Base-by-base conservation (phyloP, 164 flowering plant genomes). In the Macadamia integrifolia region DNA sequence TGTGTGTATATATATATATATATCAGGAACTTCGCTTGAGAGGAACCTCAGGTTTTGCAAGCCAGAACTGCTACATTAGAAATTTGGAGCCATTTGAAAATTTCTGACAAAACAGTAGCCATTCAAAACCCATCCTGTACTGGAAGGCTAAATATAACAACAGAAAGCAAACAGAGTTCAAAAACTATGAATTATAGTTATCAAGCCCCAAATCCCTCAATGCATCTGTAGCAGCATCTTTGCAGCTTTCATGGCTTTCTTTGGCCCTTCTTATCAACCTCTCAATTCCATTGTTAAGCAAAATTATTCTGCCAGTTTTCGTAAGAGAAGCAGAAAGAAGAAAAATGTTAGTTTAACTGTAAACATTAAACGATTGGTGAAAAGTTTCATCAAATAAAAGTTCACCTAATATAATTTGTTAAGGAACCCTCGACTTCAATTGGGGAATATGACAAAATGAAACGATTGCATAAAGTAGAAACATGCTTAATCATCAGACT, bases 161-260 rank as follows among this genome's bases (percentile, higher is more conserved):
- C 14, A 28, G 13, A 13, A 14, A 13, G 50, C 10, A 15, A 32
- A 3, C 42, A 14, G 11, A 15, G 3, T 35, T 35, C 48, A 40
- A 13, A 53, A 46, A 28, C 72, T 81, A 88, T 52, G 79, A 72
- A 73, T 90, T 88, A 78, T 92, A 92, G 81, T 92, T 69, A 60
- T 90, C 96, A 32, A 92, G 86, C 56, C 98, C 99, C 60, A 94
- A 72, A 80, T 94, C 98, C 68, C 98, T 81, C 31, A 92, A 68
- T n/a, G 99, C 98, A 77, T 81, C 99, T 30, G 86, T 76, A 3
- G 97, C 98, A 66, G 97, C 97, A 55, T 72, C 85, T 73, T 81
- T 86, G 84, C 97, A 92, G 81, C 75, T 81, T 64, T 66, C 83
- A 69, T 94, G 93, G 75, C 65, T 90, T 76, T 81, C 86, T 76